Conservation (phyloP, 2,329 filamentous ascomycete species). For the Exophiala oligosperma region DNA sequence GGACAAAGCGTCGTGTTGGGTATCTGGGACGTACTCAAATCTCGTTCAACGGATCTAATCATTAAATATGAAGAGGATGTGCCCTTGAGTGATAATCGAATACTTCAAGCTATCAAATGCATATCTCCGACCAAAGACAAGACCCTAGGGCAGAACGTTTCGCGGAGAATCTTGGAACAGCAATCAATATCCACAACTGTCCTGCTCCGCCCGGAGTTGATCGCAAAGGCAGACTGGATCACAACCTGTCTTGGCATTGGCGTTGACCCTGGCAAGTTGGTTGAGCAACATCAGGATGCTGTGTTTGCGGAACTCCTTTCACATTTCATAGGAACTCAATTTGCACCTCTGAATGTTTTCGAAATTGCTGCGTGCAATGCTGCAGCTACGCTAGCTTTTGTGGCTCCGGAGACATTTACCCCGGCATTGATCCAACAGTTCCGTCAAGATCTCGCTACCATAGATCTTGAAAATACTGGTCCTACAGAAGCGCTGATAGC, state of each 20-base stretch:
- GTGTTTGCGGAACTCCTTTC: slow-evolving; percentile 60
- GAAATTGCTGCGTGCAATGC: slow-evolving; percentile 77
- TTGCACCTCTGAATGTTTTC: slow-evolving; percentile 43
- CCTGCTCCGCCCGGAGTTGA: slow-evolving; percentile 72
- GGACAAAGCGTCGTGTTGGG: slow-evolving; percentile 67
- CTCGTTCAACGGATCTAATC: slow-evolving; percentile 30
- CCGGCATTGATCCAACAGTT: slow-evolving; percentile 75
- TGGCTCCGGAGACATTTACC: slow-evolving; percentile 80
- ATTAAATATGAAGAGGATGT: slow-evolving; percentile 27
- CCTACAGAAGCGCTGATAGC: slow-evolving; percentile 91
- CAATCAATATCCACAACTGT: slow-evolving; percentile 79
- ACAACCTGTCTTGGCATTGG: slow-evolving; percentile 77
- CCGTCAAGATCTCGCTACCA: slow-evolving; percentile 67
- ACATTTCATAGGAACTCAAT: slow-evolving; percentile 20
- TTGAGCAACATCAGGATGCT: slow-evolving; percentile 60
- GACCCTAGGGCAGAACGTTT: slow-evolving; percentile 38
- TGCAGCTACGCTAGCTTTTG: slow-evolving; percentile 88
- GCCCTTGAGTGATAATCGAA: slow-evolving; percentile 64
- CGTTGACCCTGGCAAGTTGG: slow-evolving; percentile 79
- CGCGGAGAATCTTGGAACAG: slow-evolving; percentile 55
- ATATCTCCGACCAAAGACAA: slow-evolving; percentile 38
- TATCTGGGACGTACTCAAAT: slow-evolving; percentile 76
- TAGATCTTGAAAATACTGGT: slow-evolving; percentile 70
- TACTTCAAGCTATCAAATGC: slow-evolving; percentile 60
- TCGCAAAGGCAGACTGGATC: slow-evolving; percentile 84